A percentile compares a stretch with the other conserved stretches of the same genome.
phyloP scores from a whole-genome alignment of 164 flowering plant species.

The Magnolia changhungtana region DNA sequence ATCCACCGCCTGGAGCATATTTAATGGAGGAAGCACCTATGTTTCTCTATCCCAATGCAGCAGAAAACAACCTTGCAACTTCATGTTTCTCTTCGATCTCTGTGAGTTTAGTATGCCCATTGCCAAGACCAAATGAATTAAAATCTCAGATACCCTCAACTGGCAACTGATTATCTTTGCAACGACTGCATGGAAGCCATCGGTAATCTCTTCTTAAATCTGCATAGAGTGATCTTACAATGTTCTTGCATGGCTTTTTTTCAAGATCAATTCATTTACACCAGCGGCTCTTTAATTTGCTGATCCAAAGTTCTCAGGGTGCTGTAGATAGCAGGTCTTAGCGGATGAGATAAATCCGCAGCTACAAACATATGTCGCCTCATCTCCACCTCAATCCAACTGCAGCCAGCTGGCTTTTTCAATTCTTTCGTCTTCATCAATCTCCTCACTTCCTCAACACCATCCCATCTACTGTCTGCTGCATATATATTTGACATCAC shows the following conservation, averaged over 20 bases:
- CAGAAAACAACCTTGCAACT: not conserved
- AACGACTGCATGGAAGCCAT: not conserved
- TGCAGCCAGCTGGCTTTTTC: conserved; percentile 78
- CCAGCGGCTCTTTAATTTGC: conserved; percentile 38
- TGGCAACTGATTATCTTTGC: not conserved
- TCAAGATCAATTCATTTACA: not conserved
- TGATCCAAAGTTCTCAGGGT: conserved; percentile 35
- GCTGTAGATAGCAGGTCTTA: conserved; percentile 35
- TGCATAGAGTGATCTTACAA: not conserved
- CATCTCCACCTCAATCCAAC: conserved; percentile 76
- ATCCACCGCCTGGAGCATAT: too few species aligned
- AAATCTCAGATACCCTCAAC: not conserved
- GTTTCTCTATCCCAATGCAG: not conserved
- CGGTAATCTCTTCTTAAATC: not conserved
- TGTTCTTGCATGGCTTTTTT: not conserved
- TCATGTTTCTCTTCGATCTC: not conserved
- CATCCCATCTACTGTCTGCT: conserved; percentile 74
- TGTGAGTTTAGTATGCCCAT: not conserved
- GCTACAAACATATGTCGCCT: conserved; percentile 54
- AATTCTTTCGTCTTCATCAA: conserved; percentile 55
- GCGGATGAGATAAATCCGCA: conserved; percentile 62
- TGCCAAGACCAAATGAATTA: not conserved
- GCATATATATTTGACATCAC: conserved; percentile 76
- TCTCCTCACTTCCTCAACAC: conserved; percentile 65
- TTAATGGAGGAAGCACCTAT: not conserved